Conservation (phyloP, 345 rosid species). For the Hibiscus syriacus region DNA sequence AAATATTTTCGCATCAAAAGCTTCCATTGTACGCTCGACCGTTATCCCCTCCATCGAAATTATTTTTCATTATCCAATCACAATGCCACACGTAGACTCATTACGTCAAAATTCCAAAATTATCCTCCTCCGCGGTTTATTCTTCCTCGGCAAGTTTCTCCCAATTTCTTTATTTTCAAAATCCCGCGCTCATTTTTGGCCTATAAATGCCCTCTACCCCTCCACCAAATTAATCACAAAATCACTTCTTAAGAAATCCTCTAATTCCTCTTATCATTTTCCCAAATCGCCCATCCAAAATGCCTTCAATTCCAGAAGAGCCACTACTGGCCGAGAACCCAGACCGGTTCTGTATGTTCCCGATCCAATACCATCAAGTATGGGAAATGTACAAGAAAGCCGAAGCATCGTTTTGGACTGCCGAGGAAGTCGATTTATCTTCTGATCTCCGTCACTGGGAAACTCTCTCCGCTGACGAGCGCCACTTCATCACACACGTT, state of each 20-base stretch:
- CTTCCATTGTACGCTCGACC: constrained; percentile 1
- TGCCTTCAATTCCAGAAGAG: constrained; percentile 84
- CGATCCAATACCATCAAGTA: constrained; percentile 75
- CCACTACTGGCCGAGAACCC: constrained; percentile 72
- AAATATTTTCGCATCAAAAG: neutral
- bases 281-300: constrained; percentile 11
- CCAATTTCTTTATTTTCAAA: constrained; percentile 17
- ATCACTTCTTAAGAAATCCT: neutral
- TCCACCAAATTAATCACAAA: neutral
- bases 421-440: constrained; percentile 94
- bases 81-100: neutral
- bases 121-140: neutral
- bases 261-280: neutral
- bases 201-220: neutral
- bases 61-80: neutral
- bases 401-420: constrained; percentile 98
- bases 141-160: constrained; percentile 29
- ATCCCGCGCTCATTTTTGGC: constrained; percentile 13
- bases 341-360: constrained; percentile 91
- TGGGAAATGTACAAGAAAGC: constrained; percentile 99
- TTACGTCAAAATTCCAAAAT: constrained; percentile 14
- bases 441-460: constrained; percentile 77
- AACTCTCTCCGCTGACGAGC: constrained; percentile 24
- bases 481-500: constrained; percentile 80
- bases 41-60: neutral